phyloP scores from a whole-genome alignment of 148 eudicot genomes.

The Hydrangea macrophylla region DNA sequence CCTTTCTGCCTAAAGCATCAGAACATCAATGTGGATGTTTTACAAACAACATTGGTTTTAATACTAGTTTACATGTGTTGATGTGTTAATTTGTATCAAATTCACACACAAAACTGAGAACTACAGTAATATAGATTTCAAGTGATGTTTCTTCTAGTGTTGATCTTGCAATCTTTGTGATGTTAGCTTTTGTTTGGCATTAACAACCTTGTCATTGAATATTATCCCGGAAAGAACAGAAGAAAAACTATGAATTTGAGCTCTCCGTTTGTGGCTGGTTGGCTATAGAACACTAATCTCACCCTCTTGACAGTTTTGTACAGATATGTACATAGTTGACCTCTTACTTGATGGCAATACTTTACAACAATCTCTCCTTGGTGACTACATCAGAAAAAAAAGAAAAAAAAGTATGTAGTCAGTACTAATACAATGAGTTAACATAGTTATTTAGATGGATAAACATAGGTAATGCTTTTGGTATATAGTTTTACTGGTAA shows the following conservation, averaged over 20 bases:
- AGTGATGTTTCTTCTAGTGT: not conserved
- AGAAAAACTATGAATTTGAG: not conserved
- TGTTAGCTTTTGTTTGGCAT: not conserved
- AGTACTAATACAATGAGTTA: not conserved
- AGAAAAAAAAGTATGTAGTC: not conserved
- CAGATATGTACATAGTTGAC: conserved; percentile 40
- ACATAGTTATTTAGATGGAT: not conserved
- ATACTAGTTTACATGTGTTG: not conserved
- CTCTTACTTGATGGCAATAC: conserved; percentile 28
- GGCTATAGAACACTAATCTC: conserved; percentile 48
- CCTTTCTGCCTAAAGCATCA: not conserved
- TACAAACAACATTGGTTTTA: not conserved
- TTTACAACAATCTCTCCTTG: conserved; percentile 45
- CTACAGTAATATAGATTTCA: too few relatives aligned
- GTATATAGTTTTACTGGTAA: too few relatives aligned
- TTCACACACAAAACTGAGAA: conserved; percentile 1
- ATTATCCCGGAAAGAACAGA: not conserved
- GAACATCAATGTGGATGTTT: not conserved
- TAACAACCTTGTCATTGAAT: not conserved
- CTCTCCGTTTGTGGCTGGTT: not conserved
- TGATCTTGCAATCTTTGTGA: not conserved
- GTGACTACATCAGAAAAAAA: conserved; percentile 35
- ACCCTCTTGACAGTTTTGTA: conserved; percentile 42
- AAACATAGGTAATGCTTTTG: not conserved
- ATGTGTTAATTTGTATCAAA: not conserved